Base-by-base conservation (phyloP, 2,329 filamentous ascomycete species). In the Periconia macrospinosa region DNA sequence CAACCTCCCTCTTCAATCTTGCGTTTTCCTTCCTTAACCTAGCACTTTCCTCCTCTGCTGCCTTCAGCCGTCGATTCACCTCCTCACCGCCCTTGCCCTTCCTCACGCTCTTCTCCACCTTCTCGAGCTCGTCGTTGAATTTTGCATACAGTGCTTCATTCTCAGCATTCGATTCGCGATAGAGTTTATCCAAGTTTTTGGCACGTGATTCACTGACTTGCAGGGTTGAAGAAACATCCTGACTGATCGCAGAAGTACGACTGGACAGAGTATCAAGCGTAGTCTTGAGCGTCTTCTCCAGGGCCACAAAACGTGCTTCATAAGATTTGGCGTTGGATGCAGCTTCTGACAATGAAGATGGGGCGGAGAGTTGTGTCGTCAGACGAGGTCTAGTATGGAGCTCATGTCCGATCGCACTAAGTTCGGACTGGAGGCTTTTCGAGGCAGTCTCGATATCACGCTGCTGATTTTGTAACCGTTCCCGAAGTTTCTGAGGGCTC, bases 81-180 rank as follows among this genome's bases (percentile, higher is more conserved):
- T 93, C 90, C 64, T 92, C 89, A 63, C 90, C 89, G 11, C 90
- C 91, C 41, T 91, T 88, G 46, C 89, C 88, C 3, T 85, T 84
- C 60, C 85, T 86, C 45, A 94, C 81, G 41, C 64, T 67, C 41
- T 88, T 90, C 71, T 86, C 88, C 55, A 97, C 90, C 77, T 89
- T 91, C 63, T 85, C 88, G 45, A 97, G 78, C 75, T 97, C 93
- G n/a, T 86, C 84, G 66, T 97, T 96, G 79, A 97, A 96, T 56
- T 87, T 88, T 61, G 93, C 89, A 73, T 97, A 97, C 51, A 97
- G 80, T 30, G 93, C 84, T 75, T 97, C 92, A 65, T 97, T 97
- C 78, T 97, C 93, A 0, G 91, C 90, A 63, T 87, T 91, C 15
- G 87, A 85, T 68, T 96, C 91, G 60, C 91, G 89, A 76, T 95